These are phyloP conservation scores for Ochromonas danica DNA, from an alignment of 108 stramenopile species.

Conservation along the genomic window DNA sequence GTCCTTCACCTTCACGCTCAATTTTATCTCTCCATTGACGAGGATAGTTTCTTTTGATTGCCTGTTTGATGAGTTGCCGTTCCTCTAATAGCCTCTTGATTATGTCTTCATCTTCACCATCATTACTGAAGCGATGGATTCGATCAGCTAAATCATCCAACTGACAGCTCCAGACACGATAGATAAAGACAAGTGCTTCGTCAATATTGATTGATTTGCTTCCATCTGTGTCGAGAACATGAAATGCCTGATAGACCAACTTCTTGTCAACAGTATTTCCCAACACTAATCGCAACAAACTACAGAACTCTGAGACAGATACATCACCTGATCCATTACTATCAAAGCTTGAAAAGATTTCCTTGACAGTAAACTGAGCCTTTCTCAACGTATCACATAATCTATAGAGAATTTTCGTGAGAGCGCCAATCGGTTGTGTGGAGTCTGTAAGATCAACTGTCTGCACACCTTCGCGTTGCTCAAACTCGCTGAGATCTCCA, in stretches of 20 bases:
- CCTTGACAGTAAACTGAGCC: constrained; percentile 8
- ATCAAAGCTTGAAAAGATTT: constrained; percentile 12
- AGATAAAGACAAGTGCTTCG: not conserved
- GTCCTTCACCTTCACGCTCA: not conserved
- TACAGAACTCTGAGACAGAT: constrained; percentile 9
- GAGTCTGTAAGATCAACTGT: not conserved
- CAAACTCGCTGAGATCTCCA: constrained; percentile 3
- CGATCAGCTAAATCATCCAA: not conserved
- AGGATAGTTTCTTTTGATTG: constrained; percentile 26
- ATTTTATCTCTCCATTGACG: constrained; percentile 9
- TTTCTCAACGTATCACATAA: constrained; percentile 22
- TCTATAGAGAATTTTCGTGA: not conserved
- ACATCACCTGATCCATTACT: constrained; percentile 11
- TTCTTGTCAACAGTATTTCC: not conserved
- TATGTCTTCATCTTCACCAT: not conserved
- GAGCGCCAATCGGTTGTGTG: not conserved
- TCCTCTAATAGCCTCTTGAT: not conserved
- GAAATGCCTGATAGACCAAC: constrained; percentile 1
- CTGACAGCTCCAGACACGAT: constrained; percentile 10
- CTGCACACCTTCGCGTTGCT: not conserved
- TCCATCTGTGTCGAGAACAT: not conserved
- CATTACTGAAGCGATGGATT: not conserved
- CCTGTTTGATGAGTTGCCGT: not conserved
- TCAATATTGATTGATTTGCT: not conserved
- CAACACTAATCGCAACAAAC: constrained; percentile 3